Conservation (phyloP, 768 basidiomycete genomes). For the Glaciozyma martinii region DNA sequence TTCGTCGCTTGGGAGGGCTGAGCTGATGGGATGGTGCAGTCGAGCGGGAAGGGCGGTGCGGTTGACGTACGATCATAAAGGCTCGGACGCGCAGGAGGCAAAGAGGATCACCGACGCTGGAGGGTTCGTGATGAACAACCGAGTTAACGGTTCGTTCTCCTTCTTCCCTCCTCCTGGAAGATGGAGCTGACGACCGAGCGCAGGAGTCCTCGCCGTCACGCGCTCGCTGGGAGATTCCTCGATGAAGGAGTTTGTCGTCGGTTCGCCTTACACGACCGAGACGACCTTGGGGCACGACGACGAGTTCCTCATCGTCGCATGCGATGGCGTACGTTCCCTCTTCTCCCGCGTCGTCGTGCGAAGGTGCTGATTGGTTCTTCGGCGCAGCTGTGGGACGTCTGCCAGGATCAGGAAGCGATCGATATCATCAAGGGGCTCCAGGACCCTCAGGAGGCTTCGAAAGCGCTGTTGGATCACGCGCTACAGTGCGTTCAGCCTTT, state of each 20-base stretch:
- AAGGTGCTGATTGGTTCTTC: background rate
- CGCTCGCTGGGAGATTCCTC: conserved; percentile 90
- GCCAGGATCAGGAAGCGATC: conserved; percentile 79
- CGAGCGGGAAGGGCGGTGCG: conserved; percentile 82
- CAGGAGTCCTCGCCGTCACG: conserved; percentile 77
- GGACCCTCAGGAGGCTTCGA: conserved; percentile 76
- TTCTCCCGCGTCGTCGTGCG: background rate
- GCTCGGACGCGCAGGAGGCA: conserved; percentile 90
- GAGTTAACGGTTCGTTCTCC: conserved; percentile 68
- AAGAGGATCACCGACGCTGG: conserved; percentile 96
- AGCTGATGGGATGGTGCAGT: conserved; percentile 31
- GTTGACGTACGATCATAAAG: conserved; percentile 97
- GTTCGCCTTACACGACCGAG: conserved; percentile 96
- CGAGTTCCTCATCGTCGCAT: conserved; percentile 78
- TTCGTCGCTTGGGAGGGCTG: background rate
- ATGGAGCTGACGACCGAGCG: conserved; percentile 50
- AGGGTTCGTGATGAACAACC: conserved; percentile 96
- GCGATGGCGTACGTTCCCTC: conserved; percentile 56
- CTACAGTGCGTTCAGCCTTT: conserved; percentile 39
- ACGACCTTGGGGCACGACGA: conserved; percentile 82
- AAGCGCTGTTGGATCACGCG: conserved; percentile 68
- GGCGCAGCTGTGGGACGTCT: conserved; percentile 75
- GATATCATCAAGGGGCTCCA: conserved; percentile 60
- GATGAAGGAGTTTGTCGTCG: conserved; percentile 99
- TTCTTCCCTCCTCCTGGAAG: background rate